phyloP scores from a whole-genome alignment of 2,329 filamentous ascomycete species.

The Fusarium cicatricum region DNA sequence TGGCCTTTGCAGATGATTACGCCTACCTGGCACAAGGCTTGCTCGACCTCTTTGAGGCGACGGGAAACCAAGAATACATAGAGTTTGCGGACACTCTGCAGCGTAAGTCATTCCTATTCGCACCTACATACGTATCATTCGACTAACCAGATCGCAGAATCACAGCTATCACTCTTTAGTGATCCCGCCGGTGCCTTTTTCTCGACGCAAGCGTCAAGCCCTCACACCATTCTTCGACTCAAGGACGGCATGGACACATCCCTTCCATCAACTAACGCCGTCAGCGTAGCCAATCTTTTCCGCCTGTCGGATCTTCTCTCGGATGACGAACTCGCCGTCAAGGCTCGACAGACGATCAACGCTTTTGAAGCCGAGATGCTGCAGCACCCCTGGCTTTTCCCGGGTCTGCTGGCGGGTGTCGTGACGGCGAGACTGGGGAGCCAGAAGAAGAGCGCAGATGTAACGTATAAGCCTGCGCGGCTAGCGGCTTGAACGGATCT shows the following conservation, averaged over 20 bases:
- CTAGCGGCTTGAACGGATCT: slow-evolving; percentile 23
- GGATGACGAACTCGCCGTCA: slow-evolving; percentile 67
- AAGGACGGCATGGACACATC: slow-evolving; percentile 97
- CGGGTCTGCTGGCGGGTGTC: slow-evolving; percentile 78
- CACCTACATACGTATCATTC: background rate
- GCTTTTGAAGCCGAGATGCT: slow-evolving; percentile 92
- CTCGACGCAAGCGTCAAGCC: slow-evolving; percentile 68
- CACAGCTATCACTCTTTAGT: slow-evolving; percentile 80
- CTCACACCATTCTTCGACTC: slow-evolving; percentile 81
- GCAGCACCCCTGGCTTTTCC: slow-evolving; percentile 93
- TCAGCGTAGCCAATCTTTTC: slow-evolving; percentile 88
- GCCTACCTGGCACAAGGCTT: slow-evolving; percentile 86
- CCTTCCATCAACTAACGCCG: slow-evolving; percentile 88
- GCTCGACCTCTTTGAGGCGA: slow-evolving; percentile 84
- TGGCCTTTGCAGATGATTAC: slow-evolving; percentile 93
- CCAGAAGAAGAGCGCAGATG: slow-evolving; percentile 47
- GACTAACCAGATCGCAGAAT: slow-evolving; percentile 56
- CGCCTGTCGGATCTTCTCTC: slow-evolving; percentile 76
- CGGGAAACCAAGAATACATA: slow-evolving; percentile 77
- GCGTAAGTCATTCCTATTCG: slow-evolving; percentile 53
- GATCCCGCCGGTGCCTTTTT: slow-evolving; percentile 77
- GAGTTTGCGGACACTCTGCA: slow-evolving; percentile 85
- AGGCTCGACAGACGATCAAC: slow-evolving; percentile 77
- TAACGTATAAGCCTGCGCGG: slow-evolving; percentile 39
- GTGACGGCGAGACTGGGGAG: slow-evolving; percentile 78